Percentiles rank a stretch among this genome's conserved stretches.
Evolutionary conservation across 805 yeast genomes (phyloP).

Genomic region (Starmerella gropengiesseri): DNA sequence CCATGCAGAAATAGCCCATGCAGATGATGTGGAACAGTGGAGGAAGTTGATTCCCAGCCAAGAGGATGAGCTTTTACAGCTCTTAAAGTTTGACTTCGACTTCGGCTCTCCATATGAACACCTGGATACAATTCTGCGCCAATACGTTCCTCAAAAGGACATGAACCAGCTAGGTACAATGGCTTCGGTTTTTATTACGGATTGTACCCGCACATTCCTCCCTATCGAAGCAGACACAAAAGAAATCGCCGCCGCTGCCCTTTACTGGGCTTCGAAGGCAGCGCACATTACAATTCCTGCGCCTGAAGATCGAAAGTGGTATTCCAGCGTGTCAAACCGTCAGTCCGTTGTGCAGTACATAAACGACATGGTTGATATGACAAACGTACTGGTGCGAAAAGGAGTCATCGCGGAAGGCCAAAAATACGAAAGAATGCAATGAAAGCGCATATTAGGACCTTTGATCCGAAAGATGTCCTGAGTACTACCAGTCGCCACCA

Average conservation of each 20-base stretch:
- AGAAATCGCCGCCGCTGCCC: constrained; percentile 32
- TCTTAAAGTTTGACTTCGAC: constrained; percentile 40
- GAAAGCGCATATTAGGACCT: no score
- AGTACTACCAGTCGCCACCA: no score
- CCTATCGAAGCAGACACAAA: constrained; percentile 27
- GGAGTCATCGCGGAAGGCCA: constrained; percentile 21
- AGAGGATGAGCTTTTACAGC: constrained; percentile 38
- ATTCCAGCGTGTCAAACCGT: constrained; percentile 10
- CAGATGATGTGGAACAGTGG: constrained; percentile 43
- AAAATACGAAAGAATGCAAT: constrained; percentile 16
- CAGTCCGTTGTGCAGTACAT: constrained; percentile 15
- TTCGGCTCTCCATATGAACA: constrained; percentile 32
- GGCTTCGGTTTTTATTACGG: constrained; percentile 29
- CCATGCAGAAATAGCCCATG: constrained; percentile 32
- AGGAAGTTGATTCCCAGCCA: constrained; percentile 36
- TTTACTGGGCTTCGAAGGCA: constrained; percentile 29
- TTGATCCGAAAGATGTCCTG: no score
- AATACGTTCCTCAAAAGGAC: constrained; percentile 11
- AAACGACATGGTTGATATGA: constrained; percentile 24
- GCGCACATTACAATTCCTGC: constrained; percentile 8
- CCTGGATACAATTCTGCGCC: constrained; percentile 13
- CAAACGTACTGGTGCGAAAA: constrained; percentile 13
- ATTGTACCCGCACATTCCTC: constrained; percentile 32
- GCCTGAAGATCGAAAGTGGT: constrained; percentile 20
- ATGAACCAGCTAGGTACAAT: constrained; percentile 12